These are phyloP conservation scores for Cryptosporidium xiaoi DNA, from an alignment of 169 alveolate genomes.

Conservation along the genomic window DNA sequence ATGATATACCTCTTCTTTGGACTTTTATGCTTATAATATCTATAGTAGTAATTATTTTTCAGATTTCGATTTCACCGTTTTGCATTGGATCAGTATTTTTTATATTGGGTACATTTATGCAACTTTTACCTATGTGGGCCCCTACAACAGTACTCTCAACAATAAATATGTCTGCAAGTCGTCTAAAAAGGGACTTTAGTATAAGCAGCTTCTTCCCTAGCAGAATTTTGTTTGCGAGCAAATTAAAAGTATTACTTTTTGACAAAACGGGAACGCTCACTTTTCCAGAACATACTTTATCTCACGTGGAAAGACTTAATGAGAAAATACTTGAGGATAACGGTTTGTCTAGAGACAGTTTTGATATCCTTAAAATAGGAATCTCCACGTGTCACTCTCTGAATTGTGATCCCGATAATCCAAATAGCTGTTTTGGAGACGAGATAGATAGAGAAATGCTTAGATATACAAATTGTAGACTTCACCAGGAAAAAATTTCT, in stretches of 20 bases:
- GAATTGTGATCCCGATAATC: constrained; percentile 4
- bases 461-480: constrained; percentile 8
- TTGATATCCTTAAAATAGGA: constrained; percentile 35
- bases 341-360: not conserved
- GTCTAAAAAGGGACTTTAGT: not conserved
- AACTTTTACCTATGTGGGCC: constrained; percentile 68
- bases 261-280: constrained; percentile 61
- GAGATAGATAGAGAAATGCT: constrained; percentile 52
- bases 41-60: constrained; percentile 13
- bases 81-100: constrained; percentile 38
- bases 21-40: not conserved
- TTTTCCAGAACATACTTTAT: constrained; percentile 5
- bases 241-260: constrained; percentile 22
- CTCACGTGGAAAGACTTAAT: constrained; percentile 29
- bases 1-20: constrained; percentile 55
- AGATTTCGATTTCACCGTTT: constrained; percentile 14
- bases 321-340: not conserved
- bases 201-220: constrained; percentile 31
- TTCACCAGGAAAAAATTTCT: not conserved
- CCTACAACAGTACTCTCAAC: constrained; percentile 44
- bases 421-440: constrained; percentile 30
- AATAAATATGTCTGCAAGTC: constrained; percentile 11
- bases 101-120: constrained; percentile 59
- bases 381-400: constrained; percentile 52
- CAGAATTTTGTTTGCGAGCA: constrained; percentile 48